Evolutionary conservation across 352 stramenopile species (phyloP), one percentile per base, ranked within the genome.

Genomic region (Albugo candida): DNA sequence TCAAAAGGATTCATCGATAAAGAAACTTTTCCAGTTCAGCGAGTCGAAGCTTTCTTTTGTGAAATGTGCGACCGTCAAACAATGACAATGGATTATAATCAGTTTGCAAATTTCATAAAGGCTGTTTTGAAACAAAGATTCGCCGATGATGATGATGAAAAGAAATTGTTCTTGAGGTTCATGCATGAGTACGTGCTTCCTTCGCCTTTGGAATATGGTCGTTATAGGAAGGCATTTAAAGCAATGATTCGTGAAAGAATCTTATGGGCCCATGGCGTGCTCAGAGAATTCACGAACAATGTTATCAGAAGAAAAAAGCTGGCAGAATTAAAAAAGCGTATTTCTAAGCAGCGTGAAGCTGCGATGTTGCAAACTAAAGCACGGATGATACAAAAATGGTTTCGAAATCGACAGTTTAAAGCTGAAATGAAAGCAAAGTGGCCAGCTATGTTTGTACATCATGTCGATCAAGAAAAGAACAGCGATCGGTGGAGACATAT

Each of bases 21-120:
- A 42, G 60, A 56, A 14, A 55, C 59, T 12, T 85, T 82, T 40
- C 62, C 70, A 13, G 56, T 59, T 19, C 70, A 83, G 36, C 70
- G 59, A 2, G 56, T 64, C 0, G 73, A 85, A 37, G 41, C 82
- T 13, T 67, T 81, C 14, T 85, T 85, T 35, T 56, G 65, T 2
- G 82, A 83, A 43, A 78, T 83, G 66, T 82, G 83, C 36, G 70
- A 85, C 10, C 73, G 70, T 0, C 81, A 81, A 45, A 58, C 70
- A 8, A 59, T 72, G 17, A 64, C 63, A 0, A 78, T 85, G 11
- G 62, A 65, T 8, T 83, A 82, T 17, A 40, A 48, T 0, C 61
- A 65, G 36, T 85, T 83, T 47, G 83, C 67, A 56, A 74, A 66
- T 27, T 60, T 68, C 0, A 77, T 83, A 8, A 19, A 10, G 17